phyloP scores from a whole-genome alignment of 305 asterid genomes.

The Fraxinus nigra region DNA sequence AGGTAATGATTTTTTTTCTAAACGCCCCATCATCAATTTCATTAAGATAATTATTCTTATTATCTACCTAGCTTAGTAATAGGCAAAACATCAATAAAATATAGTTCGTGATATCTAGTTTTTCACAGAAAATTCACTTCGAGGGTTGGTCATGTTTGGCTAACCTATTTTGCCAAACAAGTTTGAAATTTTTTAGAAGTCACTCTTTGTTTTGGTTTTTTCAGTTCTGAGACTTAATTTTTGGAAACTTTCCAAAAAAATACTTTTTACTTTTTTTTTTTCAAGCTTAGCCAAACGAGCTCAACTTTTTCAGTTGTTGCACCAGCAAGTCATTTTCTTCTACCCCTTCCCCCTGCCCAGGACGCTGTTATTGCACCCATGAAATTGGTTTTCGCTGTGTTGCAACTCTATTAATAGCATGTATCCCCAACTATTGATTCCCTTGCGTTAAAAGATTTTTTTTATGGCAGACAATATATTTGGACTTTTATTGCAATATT shows the following conservation, averaged over 20 bases:
- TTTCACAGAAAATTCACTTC: not conserved
- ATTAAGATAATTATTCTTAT: not conserved
- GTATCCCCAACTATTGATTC: not conserved
- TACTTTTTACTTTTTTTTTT: not conserved
- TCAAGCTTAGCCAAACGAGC: not conserved
- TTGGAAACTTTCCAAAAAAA: not conserved
- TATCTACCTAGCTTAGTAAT: not conserved
- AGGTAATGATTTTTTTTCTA: constrained; percentile 40
- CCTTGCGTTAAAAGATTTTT: not conserved
- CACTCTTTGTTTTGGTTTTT: not conserved
- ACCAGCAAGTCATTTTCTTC: not conserved
- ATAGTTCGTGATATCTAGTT: not conserved
- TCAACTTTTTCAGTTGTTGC: not conserved
- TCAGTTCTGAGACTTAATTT: not conserved
- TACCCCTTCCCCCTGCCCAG: not conserved
- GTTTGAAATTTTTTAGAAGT: not conserved
- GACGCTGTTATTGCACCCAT: not conserved
- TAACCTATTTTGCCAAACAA: not conserved
- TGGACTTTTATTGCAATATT: not conserved
- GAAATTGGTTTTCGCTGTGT: not conserved
- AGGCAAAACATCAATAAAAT: not conserved
- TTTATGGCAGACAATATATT: not conserved
- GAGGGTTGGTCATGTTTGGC: not conserved
- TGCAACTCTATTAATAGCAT: not conserved
- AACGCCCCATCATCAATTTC: not conserved